Conservation (phyloP, 768 basidiomycete genomes). For the Leucocoprinus leucothites region DNA sequence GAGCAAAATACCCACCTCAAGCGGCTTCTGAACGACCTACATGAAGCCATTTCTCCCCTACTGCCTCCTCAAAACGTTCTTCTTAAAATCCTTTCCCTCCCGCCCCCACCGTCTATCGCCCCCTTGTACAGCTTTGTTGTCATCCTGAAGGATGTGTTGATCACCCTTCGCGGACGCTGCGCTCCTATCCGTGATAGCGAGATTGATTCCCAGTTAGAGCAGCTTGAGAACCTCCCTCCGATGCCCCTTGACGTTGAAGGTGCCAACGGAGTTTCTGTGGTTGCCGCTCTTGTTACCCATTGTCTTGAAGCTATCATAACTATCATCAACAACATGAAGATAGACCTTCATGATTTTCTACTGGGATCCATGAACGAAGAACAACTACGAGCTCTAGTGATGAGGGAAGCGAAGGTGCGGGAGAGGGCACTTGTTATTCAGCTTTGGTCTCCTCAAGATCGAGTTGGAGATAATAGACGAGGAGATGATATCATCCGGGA, state of each 20-base stretch:
- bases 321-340: constrained; percentile 62
- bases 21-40: constrained; percentile 52
- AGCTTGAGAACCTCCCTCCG: constrained; percentile 9
- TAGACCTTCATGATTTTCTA: constrained; percentile 63
- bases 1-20: constrained; percentile 59
- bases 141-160: constrained; percentile 52
- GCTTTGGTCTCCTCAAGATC: constrained; percentile 36
- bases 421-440: constrained; percentile 55
- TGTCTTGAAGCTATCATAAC: constrained; percentile 45
- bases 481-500: constrained; percentile 27
- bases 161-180: constrained; percentile 54
- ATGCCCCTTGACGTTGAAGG: neutral
- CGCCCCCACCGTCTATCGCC: constrained; percentile 64
- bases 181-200: constrained; percentile 61
- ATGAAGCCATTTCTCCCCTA: constrained; percentile 48
- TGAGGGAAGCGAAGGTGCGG: constrained; percentile 47
- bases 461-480: constrained; percentile 2
- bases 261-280: constrained; percentile 16
- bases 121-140: constrained; percentile 57
- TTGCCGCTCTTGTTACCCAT: constrained; percentile 48
- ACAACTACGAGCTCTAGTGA: constrained; percentile 48
- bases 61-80: constrained; percentile 53
- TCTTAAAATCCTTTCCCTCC: constrained; percentile 50
- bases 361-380: constrained; percentile 65
- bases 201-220: constrained; percentile 40